These are phyloP conservation scores for Solanum infundibuliforme DNA, from an alignment of 257 asterid genomes.

Conservation along the genomic window DNA sequence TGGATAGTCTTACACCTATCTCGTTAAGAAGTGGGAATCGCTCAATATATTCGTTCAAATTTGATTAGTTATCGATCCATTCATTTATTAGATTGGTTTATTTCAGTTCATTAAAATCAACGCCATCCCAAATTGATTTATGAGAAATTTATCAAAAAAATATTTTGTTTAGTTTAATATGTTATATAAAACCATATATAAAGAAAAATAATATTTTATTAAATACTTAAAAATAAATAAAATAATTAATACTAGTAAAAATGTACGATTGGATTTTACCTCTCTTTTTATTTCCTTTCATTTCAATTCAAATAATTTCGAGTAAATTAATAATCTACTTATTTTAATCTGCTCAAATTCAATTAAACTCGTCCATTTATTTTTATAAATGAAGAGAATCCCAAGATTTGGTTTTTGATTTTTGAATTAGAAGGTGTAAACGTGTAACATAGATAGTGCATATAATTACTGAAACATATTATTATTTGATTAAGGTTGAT, in stretches of 20 bases:
- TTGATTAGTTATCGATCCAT: too few species aligned
- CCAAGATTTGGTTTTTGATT: not conserved
- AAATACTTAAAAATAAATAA: not conserved
- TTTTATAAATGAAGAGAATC: not conserved
- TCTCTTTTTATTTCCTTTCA: not conserved
- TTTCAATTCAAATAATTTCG: not conserved
- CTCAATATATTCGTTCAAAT: too few species aligned
- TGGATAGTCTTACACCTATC: not conserved
- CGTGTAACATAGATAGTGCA: not conserved
- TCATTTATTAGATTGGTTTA: too few species aligned
- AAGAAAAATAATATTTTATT: not conserved
- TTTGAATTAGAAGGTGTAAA: not conserved
- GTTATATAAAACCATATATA: not conserved
- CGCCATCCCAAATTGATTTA: not conserved
- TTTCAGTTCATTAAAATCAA: too few species aligned
- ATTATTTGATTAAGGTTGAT: not conserved
- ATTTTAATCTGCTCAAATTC: accelerated
- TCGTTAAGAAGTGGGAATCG: too few species aligned
- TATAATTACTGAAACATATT: not conserved
- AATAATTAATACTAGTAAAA: not conserved
- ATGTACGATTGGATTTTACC: not conserved
- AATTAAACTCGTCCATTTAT: accelerated
- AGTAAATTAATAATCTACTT: not conserved
- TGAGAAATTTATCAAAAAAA: too few species aligned
- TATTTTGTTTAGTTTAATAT: not conserved